Conservation (phyloP, 2,329 filamentous ascomycete genomes). For the Acrodontium crateriforme region DNA sequence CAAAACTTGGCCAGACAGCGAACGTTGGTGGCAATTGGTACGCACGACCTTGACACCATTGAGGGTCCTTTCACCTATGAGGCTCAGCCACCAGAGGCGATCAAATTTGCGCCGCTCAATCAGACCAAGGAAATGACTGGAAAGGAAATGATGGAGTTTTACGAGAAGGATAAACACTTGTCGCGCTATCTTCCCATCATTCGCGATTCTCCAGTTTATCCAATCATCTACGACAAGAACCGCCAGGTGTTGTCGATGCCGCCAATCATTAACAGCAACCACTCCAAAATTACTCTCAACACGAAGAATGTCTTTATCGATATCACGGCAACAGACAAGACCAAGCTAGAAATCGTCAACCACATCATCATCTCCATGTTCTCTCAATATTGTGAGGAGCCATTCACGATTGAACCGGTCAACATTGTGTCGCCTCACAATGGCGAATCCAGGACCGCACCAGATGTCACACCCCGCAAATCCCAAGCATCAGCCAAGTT, state of each 20-base stretch:
- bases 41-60: slow-evolving; percentile 87
- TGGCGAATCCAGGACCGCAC: slow-evolving; percentile 63
- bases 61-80: slow-evolving; percentile 95
- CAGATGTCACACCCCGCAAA: slow-evolving; percentile 61
- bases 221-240: slow-evolving; percentile 86
- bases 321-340: slow-evolving; percentile 88
- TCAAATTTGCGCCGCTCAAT: slow-evolving; percentile 82
- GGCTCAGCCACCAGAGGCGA: slow-evolving; percentile 77
- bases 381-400: slow-evolving; percentile 74
- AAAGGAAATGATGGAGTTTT: slow-evolving; percentile 83
- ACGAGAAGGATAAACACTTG: slow-evolving; percentile 84
- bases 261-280: slow-evolving; percentile 94
- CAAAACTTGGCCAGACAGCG: slow-evolving; percentile 87
- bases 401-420: slow-evolving; percentile 86
- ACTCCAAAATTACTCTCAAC: slow-evolving; percentile 85
- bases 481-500: slow-evolving; percentile 81
- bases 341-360: slow-evolving; percentile 89
- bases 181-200: slow-evolving; percentile 89
- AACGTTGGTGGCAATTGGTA: slow-evolving; percentile 92
- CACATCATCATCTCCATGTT: slow-evolving; percentile 98
- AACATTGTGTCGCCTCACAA: slow-evolving; percentile 90
- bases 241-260: slow-evolving; percentile 80
- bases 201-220: slow-evolving; percentile 82
- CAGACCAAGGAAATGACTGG: slow-evolving; percentile 79
- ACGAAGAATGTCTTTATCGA: slow-evolving; percentile 95